Evolutionary conservation across 2,329 filamentous ascomycete genomes (phyloP).

Genomic region (Rhexocercosporidium sp.): DNA sequence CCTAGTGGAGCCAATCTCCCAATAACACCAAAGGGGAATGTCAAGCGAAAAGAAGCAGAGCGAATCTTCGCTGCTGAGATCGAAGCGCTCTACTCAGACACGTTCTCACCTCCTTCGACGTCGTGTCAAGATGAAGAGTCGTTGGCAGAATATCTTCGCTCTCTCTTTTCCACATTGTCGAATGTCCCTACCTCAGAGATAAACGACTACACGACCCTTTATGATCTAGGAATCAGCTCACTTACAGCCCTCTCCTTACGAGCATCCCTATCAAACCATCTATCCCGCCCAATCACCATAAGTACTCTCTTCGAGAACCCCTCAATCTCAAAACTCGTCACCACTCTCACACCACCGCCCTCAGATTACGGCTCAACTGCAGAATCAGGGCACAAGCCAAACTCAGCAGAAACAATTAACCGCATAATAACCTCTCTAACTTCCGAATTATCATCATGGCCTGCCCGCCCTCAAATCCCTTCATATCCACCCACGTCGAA

Average conservation of each 20-base stretch:
- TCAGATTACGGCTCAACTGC: slow-evolving; percentile 5
- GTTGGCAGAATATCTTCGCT: slow-evolving; percentile 33
- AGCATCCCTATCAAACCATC: slow-evolving; percentile 31
- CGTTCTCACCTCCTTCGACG: neutral
- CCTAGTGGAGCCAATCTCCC: slow-evolving; percentile 34
- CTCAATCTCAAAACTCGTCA: slow-evolving; percentile 32
- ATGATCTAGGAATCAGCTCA: slow-evolving; percentile 38
- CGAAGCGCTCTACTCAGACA: slow-evolving; percentile 30
- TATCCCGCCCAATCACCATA: slow-evolving; percentile 37
- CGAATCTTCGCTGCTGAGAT: slow-evolving; percentile 35
- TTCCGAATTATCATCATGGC: slow-evolving; percentile 35
- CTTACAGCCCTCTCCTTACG: slow-evolving; percentile 37
- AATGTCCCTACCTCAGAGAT: slow-evolving; percentile 26
- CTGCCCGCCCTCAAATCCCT: slow-evolving; percentile 1
- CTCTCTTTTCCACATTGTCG: slow-evolving; percentile 27
- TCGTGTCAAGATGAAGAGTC: slow-evolving; percentile 12
- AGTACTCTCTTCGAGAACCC: slow-evolving; percentile 41
- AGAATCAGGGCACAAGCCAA: slow-evolving; percentile 9
- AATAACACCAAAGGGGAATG: slow-evolving; percentile 42
- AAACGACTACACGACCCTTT: slow-evolving; percentile 35
- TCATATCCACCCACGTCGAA: slow-evolving; percentile 23
- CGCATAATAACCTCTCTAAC: slow-evolving; percentile 35
- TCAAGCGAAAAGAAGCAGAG: slow-evolving; percentile 41
- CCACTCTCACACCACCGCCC: slow-evolving; percentile 21
- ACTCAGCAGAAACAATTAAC: slow-evolving; percentile 28